Evolutionary conservation across 2,329 filamentous ascomycete genomes (phyloP), one percentile per base, ranked within the genome.

Genomic region (Fusarium equiseti): DNA sequence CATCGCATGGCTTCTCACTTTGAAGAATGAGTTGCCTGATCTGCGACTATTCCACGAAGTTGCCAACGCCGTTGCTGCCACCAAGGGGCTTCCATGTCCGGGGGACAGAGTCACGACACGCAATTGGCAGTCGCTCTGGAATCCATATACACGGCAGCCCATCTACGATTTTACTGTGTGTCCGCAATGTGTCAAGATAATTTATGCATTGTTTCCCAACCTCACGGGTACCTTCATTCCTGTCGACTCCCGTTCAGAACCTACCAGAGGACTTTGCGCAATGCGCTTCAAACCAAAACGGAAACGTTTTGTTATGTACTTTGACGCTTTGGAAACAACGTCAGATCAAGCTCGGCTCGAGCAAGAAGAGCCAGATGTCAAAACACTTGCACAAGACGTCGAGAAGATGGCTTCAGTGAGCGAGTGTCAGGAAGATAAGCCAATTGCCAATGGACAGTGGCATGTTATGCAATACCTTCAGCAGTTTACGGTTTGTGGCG

Each of bases 401-500:
- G 84, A 87, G 49, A 87, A 87, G 35, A 83, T 91, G 62, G 85
- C 85, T 22, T 80, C 82, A 7, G 79, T 88, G 29, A 84, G 87
- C 5, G 89, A 93, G 76, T 97, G 93, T 76, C 83, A 83, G 22
- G 85, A 89, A 35, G 89, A 92, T 76, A 86, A 84, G n/a, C 84
- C 89, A 7, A 80, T 91, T 4, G 79, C 83, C n/a, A 86, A 89
- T 58, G 86, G 85, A 15, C 83, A 86, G 42, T 98, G 95, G 95
- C 90, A 97, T 78, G 90, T 88, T 59, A 93, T 97, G 78, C 89
- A 92, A 1, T 84, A 88, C 16, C 82, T 97, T 0, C 92, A 92
- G 0, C 88, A 94, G 50, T 89, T 97, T 74, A 94, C 92, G 1
- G 91, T 97, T 6, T 98, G 95, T 79, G 89, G 92, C 70, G 93